phyloP scores from a whole-genome alignment of 2,329 filamentous ascomycete genomes.

The Endocalyx cinctus region DNA sequence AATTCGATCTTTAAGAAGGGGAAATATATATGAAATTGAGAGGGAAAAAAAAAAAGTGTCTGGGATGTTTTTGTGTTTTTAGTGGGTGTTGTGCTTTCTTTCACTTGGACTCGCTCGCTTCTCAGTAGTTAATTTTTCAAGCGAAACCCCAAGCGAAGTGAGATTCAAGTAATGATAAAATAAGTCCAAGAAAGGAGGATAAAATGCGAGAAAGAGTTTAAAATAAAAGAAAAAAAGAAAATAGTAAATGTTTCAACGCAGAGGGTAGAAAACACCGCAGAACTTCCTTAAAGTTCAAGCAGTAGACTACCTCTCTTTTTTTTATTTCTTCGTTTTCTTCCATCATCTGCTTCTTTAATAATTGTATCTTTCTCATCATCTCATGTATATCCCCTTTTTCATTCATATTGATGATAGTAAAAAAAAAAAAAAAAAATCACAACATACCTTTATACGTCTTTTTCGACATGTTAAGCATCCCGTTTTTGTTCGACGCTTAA shows the following conservation, averaged over 20 bases:
- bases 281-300: no score
- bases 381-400: not conserved
- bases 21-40: no score
- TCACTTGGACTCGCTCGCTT: conserved; percentile 27
- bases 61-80: no score
- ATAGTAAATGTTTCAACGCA: no score
- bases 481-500: conserved; percentile 59
- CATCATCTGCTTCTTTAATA: conserved; percentile 4
- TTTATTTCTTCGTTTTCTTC: no score
- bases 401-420: conserved; percentile 1
- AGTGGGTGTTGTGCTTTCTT: conserved; percentile 9
- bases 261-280: no score
- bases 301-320: no score
- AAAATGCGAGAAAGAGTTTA: no score
- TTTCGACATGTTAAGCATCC: conserved; percentile 60
- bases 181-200: no score
- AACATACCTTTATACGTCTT: conserved; percentile 57
- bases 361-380: conserved; percentile 1
- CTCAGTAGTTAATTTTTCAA: conserved; percentile 30
- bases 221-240: no score
- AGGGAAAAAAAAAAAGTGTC: no score
- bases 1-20: no score
- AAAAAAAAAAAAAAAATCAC: conserved; percentile 26
- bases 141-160: conserved; percentile 30
- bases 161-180: conserved; percentile 9